phyloP scores from a whole-genome alignment of 2,329 filamentous ascomycete genomes.

The Biscogniauxia mediterranea region DNA sequence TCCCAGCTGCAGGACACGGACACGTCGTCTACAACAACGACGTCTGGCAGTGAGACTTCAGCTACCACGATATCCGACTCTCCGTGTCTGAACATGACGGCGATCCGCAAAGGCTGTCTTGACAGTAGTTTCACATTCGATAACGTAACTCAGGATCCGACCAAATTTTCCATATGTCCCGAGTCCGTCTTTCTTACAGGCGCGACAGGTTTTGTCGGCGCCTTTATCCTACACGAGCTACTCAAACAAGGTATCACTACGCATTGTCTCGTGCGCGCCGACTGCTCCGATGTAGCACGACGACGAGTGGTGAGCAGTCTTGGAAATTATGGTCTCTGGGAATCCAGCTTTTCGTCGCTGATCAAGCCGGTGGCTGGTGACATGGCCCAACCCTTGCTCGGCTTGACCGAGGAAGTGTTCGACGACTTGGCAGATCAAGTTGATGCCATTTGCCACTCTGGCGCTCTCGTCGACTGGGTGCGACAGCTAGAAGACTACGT shows the following conservation, averaged over 20 bases:
- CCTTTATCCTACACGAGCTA: slow-evolving; percentile 26
- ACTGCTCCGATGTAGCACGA: slow-evolving; percentile 9
- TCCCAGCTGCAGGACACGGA: slow-evolving; percentile 15
- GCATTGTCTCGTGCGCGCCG: slow-evolving; percentile 28
- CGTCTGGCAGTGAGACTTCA: slow-evolving; percentile 10
- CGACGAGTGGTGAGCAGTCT: slow-evolving; percentile 21
- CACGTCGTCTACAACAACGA: slow-evolving; percentile 12
- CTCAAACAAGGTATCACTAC: slow-evolving; percentile 22
- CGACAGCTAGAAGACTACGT: slow-evolving; percentile 30
- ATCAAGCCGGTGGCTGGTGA: slow-evolving; percentile 24
- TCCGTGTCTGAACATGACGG: slow-evolving; percentile 16
- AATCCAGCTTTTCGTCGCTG: slow-evolving; percentile 18
- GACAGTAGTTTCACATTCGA: slow-evolving; percentile 25
- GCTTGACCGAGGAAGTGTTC: slow-evolving; percentile 23
- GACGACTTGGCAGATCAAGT: slow-evolving; percentile 24
- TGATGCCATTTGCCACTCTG: slow-evolving; percentile 29
- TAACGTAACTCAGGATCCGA: slow-evolving; percentile 13
- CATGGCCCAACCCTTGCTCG: slow-evolving; percentile 26
- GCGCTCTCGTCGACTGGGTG: slow-evolving; percentile 32
- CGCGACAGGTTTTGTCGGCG: slow-evolving; percentile 30
- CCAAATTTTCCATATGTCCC: slow-evolving; percentile 8
- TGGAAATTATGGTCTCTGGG: slow-evolving; percentile 24
- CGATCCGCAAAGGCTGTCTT: slow-evolving; percentile 25
- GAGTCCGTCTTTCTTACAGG: slow-evolving; percentile 26
- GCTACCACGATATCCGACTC: slow-evolving; percentile 12